Evolutionary conservation across 2,329 filamentous ascomycete genomes (phyloP).

Genomic region (Calonectria honghensis): DNA sequence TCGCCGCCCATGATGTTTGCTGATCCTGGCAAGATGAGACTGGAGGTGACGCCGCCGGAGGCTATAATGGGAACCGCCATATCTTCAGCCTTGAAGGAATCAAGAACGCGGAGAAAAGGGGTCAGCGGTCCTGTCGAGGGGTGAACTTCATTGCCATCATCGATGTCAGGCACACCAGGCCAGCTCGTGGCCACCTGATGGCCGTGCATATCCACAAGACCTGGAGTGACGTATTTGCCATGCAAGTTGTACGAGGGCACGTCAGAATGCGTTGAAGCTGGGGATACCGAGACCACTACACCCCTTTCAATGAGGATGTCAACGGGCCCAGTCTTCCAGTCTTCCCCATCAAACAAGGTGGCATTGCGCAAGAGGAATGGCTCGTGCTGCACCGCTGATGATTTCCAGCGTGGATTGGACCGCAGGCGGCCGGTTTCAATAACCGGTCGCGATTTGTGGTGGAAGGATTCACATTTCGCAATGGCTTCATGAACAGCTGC

Average conservation of each 20-base stretch:
- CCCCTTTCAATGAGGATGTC: not conserved
- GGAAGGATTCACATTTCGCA: slow-evolving; percentile 8
- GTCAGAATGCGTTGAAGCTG: not conserved
- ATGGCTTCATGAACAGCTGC: not conserved
- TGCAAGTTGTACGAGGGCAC: slow-evolving; percentile 6
- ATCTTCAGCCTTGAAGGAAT: slow-evolving; percentile 66
- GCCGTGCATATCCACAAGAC: slow-evolving; percentile 68
- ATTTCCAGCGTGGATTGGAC: slow-evolving; percentile 4
- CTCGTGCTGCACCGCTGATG: not conserved
- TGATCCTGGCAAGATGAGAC: slow-evolving; percentile 22
- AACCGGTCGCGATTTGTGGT: not conserved
- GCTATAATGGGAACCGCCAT: slow-evolving; percentile 60
- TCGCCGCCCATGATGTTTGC: slow-evolving; percentile 28
- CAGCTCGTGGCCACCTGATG: slow-evolving; percentile 62
- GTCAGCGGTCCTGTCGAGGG: slow-evolving; percentile 43
- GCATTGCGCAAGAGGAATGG: slow-evolving; percentile 5
- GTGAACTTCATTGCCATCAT: slow-evolving; percentile 61
- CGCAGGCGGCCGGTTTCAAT: not conserved
- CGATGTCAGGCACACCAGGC: slow-evolving; percentile 55
- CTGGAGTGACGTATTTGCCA: slow-evolving; percentile 57
- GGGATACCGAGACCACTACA: not conserved
- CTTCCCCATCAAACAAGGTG: slow-evolving; percentile 2
- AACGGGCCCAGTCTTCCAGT: not conserved
- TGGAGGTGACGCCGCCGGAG: slow-evolving; percentile 49
- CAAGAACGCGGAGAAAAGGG: slow-evolving; percentile 46